Evolutionary conservation across 2,329 filamentous ascomycete genomes (phyloP), one percentile per base, ranked within the genome.

Genomic region (Sporothrix dimorphospora): DNA sequence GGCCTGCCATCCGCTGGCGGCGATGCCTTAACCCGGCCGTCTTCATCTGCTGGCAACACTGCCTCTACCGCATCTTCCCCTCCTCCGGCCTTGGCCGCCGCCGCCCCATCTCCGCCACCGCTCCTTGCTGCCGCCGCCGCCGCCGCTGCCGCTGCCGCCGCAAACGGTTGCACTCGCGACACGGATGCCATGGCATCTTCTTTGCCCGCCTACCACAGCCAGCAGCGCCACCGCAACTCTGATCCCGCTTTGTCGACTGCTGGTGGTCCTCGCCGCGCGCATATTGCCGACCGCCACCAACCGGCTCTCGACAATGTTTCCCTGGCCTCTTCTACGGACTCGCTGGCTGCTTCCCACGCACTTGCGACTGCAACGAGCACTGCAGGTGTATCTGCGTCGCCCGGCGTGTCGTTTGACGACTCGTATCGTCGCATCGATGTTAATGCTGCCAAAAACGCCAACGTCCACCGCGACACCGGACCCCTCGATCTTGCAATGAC

Each of bases 401-500:
- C 78, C 78, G 74, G 78, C 0, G 51, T 40, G 49, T 76, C 78
- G 69, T 74, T 73, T 24, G 85, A 88, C 73, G 83, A 85, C 69
- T 82, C 83, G 74, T 88, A 90, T 79, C 89, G 89, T 76, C 88
- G 87, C 75, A 91, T 91, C 83, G 90, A 92, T 79, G 89, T 91
- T 78, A 91, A 91, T 80, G 87, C 87, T 76, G 87, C 89, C 79
- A 91, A 91, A 81, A 88, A 91, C 77, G 85, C 86, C 76, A 86
- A 90, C 73, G 76, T 91, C 71, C 91, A 92, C 78, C 90, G 90
- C 76, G 89, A 92, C 79, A 85, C 90, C 71, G 92, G 92, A 73
- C 89, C 92, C 65, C 83, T 97, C 76, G 90, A 92, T 77, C 86
- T 97, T 75, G 91, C 92, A 75, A 88, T 93, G 76, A 97, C 94